Conservation (phyloP, 306 rosid genomes). For the Sindora glabra region DNA sequence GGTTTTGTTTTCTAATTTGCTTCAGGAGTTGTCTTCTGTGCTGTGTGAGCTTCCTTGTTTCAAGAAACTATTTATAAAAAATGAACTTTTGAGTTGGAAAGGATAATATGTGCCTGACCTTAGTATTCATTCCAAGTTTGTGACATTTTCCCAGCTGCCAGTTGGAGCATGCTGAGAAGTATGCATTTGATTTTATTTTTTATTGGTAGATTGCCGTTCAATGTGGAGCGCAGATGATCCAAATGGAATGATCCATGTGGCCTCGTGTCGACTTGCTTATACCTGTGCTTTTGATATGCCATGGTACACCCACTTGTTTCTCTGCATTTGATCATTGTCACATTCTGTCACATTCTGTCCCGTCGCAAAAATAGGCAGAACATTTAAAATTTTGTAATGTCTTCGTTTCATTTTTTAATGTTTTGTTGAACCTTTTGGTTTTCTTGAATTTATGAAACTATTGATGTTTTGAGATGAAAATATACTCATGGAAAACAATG, state of each 20-base stretch:
- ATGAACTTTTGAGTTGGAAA: not conserved
- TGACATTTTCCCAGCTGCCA: slow-evolving; percentile 3
- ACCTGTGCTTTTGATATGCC: slow-evolving; percentile 38
- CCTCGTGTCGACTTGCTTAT: slow-evolving; percentile 49
- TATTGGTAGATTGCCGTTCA: slow-evolving; percentile 55
- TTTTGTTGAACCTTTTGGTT: not conserved
- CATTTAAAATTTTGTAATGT: not conserved
- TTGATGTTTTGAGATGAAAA: not conserved
- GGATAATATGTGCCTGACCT: not conserved
- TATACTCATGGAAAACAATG: slow-evolving; percentile 10
- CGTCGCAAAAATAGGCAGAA: not conserved
- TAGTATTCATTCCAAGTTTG: not conserved
- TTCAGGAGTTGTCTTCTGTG: not conserved
- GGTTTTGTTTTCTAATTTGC: no score
- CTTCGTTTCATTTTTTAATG: not conserved
- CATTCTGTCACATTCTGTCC: no score
- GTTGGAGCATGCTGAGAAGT: not conserved
- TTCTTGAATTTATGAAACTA: not conserved
- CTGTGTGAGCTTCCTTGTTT: not conserved
- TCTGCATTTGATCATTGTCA: no score
- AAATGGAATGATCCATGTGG: slow-evolving; percentile 26
- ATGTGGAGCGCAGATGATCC: slow-evolving; percentile 66
- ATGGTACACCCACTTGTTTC: slow-evolving; percentile 35
- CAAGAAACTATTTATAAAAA: no score
- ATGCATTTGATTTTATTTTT: not conserved